A percentile compares a stretch with the other conserved stretches of the same genome.
These are phyloP conservation scores for Yarrowia phangngaensis DNA, from an alignment of 805 yeast species.

Conservation along the genomic window DNA sequence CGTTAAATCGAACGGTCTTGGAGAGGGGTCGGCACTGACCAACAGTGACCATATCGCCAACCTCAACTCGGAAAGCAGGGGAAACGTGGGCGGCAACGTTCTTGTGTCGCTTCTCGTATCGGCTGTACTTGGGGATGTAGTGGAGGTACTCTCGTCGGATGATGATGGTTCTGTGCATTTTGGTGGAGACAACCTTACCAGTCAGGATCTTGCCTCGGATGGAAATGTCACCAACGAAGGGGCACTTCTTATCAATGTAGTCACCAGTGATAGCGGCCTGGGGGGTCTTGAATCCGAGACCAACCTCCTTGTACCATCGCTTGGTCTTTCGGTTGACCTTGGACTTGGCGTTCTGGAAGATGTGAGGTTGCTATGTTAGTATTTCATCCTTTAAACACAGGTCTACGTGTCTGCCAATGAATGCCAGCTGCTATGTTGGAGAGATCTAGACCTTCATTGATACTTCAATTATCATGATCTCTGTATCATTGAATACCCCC, in stretches of 20 bases:
- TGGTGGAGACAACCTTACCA: slow-evolving; percentile 99
- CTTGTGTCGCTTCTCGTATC: slow-evolving; percentile 99
- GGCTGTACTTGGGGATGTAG: slow-evolving; percentile 99
- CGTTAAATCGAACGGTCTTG: slow-evolving; percentile 99
- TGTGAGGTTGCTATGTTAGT: slow-evolving; percentile 89
- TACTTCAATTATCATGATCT: too few species aligned
- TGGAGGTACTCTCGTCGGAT: slow-evolving; percentile 99
- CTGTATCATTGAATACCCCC: too few species aligned
- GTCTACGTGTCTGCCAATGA: not conserved
- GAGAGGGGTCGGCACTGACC: slow-evolving; percentile 99
- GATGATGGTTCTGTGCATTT: slow-evolving; percentile 99
- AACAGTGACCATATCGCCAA: slow-evolving; percentile 98
- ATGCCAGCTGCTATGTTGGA: not conserved
- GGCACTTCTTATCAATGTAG: slow-evolving; percentile 99
- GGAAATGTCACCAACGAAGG: slow-evolving; percentile 93
- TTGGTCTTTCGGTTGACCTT: slow-evolving; percentile 97
- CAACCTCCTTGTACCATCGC: slow-evolving; percentile 99
- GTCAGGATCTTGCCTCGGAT: slow-evolving; percentile 99
- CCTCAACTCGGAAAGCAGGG: slow-evolving; percentile 99
- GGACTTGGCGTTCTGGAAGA: slow-evolving; percentile 99
- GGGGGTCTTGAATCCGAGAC: slow-evolving; percentile 99
- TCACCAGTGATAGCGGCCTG: slow-evolving; percentile 96
- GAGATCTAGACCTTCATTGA: too few species aligned
- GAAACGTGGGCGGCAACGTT: slow-evolving; percentile 99
- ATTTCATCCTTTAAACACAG: not conserved